Evolutionary conservation across 2,329 filamentous ascomycete genomes (phyloP), one percentile per base, ranked within the genome.

Genomic region (Hypoxylon sp.): DNA sequence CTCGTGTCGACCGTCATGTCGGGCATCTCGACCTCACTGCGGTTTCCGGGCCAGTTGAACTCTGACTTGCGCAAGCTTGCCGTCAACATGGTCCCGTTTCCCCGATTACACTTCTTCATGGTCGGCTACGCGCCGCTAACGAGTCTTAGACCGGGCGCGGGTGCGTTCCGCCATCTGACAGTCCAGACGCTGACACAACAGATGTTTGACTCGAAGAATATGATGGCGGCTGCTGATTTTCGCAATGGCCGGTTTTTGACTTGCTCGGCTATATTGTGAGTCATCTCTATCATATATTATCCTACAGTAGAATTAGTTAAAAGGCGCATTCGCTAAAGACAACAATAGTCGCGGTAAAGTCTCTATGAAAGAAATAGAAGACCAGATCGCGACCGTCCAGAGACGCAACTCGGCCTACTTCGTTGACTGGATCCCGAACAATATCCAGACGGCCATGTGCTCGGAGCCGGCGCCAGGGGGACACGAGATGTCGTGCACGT

Each of bases 191-290:
- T 99, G 83, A 98, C 96, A 79, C 96, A 99, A 88, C 96, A 99
- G 86, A 98, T 99, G 94, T 99, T 97, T 88, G 96, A 99, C 88
- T 95, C 96, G 80, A 99, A 98, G 94, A 99, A 99, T 92, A 99
- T 99, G 95, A 99, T 99, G 96, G 96, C 96, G 86, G 96, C 96
- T 74, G 97, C 94, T 73, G 96, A 99, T 88, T 99, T 99, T 94
- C 94, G 96, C 80, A 99, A 98, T 85, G 96, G 96, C 83, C 96
- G 96, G 80, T 99, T 98, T 89, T 91, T 99, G 80, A 99, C 96
- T 78, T 99, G 96, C 92, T 98, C 92, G 83, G 94, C 96, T 82
- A 97, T 99, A 86, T 99, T 99, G 89, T 92, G 83, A 84, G 89
- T 85, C 70, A 22, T 26, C n/a, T 48, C 26, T 37, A 37, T 13